Evolutionary conservation across 1,284 basidiomycete species (phyloP), one percentile per base, ranked within the genome.

Genomic region (Boletus smithii): DNA sequence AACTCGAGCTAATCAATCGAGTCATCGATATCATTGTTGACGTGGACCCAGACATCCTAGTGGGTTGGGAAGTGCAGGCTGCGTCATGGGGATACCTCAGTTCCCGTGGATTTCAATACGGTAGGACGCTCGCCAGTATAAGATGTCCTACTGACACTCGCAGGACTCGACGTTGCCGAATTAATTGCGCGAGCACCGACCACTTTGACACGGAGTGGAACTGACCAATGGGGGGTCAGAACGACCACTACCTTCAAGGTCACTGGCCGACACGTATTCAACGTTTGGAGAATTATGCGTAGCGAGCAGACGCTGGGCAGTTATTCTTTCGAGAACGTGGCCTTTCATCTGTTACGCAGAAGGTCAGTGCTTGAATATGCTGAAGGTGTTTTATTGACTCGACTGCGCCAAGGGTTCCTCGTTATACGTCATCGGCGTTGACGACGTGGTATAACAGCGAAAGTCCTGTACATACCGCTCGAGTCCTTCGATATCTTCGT

Each of bases 271-370:
- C 94, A 98, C 63, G 86, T 95, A 27, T 73, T 99, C 41, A 97
- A 97, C 57, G 71, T 94, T 11, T 97, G 94, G 95, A 77, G 94
- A 39, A 80, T 97, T 46, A 89, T 98, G 77, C 83, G 92, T 26
- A 80, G 84, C 1, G 95, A 98, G 58, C 79, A 88, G 46, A 83
- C 78, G 8, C 71, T 98, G 47, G 81, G 79, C 33, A 81, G 80
- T 48, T 95, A 98, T 65, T 85, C 90, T 0, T 89, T 97, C 55
- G 95, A 98, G 69, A 94, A 95, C 59, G 84, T 93, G 0, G 88
- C 76, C 0, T 94, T 91, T 58, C 83, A 94, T 57, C 62, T 93
- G 8, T 71, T 97, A 7, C 78, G 77, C 29, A 74, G 74, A 64
- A 75, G 93, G 91, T 91, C 46, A 42, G 38, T 46, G 14, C 20